phyloP scores from a whole-genome alignment of 1,284 basidiomycete species.

The Fomitopsis palustris region DNA sequence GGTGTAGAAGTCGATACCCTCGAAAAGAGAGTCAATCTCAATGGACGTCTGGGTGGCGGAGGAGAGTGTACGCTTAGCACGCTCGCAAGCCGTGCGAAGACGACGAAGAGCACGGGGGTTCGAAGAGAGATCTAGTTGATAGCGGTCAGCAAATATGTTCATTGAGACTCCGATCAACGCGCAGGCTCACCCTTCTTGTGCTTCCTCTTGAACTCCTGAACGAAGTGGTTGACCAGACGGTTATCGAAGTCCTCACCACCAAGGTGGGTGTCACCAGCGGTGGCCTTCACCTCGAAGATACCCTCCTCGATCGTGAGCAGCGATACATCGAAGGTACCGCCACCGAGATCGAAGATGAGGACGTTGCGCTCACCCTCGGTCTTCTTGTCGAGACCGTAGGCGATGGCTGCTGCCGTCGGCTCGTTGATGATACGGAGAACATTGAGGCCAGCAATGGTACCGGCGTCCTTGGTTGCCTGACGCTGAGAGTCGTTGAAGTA shows the following conservation, averaged over 20 bases:
- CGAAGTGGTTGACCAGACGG: slow-evolving; percentile 96
- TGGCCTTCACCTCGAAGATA: slow-evolving; percentile 99
- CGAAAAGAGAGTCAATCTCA: slow-evolving; percentile 98
- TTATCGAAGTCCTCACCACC: slow-evolving; percentile 99
- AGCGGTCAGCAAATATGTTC: slow-evolving; percentile 16
- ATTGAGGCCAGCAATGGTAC: slow-evolving; percentile 86
- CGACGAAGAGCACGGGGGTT: slow-evolving; percentile 95
- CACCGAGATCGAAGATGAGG: slow-evolving; percentile 96
- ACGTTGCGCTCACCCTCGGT: slow-evolving; percentile 87
- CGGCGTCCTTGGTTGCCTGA: slow-evolving; percentile 94
- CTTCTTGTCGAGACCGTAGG: slow-evolving; percentile 94
- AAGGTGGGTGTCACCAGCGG: slow-evolving; percentile 98
- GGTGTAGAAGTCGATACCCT: slow-evolving; percentile 99
- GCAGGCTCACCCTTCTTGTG: slow-evolving; percentile 83
- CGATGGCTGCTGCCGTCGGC: slow-evolving; percentile 92
- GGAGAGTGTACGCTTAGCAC: slow-evolving; percentile 98
- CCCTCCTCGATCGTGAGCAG: slow-evolving; percentile 97
- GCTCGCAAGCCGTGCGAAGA: slow-evolving; percentile 95
- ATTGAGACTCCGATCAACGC: slow-evolving; percentile 10
- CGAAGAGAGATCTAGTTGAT: slow-evolving; percentile 74
- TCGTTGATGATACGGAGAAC: slow-evolving; percentile 97
- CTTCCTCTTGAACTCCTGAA: slow-evolving; percentile 98
- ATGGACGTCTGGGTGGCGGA: slow-evolving; percentile 98
- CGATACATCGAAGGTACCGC: slow-evolving; percentile 99
- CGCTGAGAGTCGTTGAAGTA: slow-evolving; percentile 99